These are phyloP conservation scores for Papilionanthe hybrid DNA, from an alignment of 116 monocot genomes.

Conservation along the genomic window DNA sequence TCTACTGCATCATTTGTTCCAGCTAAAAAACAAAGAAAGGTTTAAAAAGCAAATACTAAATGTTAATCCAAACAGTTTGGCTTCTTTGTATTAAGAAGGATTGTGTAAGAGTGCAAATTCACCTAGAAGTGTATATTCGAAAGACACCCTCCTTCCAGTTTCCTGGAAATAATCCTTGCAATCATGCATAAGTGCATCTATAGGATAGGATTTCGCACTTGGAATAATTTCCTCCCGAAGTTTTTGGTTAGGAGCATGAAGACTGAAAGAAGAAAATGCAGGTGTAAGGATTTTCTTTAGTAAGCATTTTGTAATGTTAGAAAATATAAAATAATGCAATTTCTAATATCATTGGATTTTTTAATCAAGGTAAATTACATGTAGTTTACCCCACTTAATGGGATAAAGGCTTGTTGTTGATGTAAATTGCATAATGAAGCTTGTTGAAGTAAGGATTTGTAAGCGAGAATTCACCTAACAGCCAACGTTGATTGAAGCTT, in stretches of 20 bases:
- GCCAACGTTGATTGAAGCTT: conserved; percentile 97
- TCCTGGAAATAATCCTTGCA: conserved; percentile 75
- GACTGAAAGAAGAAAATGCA: conserved; percentile 26
- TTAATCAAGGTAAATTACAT: neutral
- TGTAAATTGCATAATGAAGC: conserved; percentile 6
- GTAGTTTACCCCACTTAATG: neutral
- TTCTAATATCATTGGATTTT: neutral
- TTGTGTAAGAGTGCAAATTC: neutral
- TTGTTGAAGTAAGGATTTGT: neutral
- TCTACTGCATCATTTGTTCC: conserved; percentile 74
- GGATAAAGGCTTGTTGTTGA: neutral
- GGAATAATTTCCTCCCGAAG: conserved; percentile 81
- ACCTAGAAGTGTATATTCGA: conserved; percentile 98
- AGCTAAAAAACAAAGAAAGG: conserved; percentile 32
- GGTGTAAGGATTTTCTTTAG: neutral
- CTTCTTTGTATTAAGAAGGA: neutral
- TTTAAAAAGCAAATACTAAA: neutral
- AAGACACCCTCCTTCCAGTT: conserved; percentile 81
- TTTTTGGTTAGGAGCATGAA: conserved; percentile 94
- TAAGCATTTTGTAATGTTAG: neutral
- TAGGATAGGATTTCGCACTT: conserved; percentile 87
- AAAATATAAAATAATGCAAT: neutral
- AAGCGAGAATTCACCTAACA: conserved; percentile 50
- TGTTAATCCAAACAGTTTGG: neutral
- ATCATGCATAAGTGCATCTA: conserved; percentile 77